Evolutionary conservation across 441 rosid genomes (phyloP).

Genomic region (Jatropha podagrica): DNA sequence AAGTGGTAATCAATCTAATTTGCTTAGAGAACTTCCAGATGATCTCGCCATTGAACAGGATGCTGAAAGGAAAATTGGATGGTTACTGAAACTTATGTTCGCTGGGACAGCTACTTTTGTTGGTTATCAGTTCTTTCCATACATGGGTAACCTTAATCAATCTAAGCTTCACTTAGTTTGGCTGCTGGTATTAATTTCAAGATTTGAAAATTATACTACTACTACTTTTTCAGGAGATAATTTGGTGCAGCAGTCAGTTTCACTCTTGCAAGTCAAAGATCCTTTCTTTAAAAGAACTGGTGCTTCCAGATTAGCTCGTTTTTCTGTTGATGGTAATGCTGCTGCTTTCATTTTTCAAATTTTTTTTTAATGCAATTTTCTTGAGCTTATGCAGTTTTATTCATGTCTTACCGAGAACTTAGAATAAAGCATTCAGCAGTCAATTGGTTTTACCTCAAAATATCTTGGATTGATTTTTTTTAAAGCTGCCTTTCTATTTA

Average conservation of each 20-base stretch:
- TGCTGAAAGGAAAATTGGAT: conserved; percentile 85
- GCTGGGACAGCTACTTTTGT: conserved; percentile 75
- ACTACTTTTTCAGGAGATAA: conserved; percentile 60
- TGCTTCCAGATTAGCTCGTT: conserved; percentile 85
- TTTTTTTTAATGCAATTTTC: not conserved
- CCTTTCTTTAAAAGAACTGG: conserved; percentile 90
- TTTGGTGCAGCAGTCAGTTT: conserved; percentile 76
- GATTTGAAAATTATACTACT: not conserved
- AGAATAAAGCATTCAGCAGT: not conserved
- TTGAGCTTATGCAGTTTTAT: conserved; percentile 1
- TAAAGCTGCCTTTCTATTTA: not conserved
- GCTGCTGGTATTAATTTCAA: not conserved
- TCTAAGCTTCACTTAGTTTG: not conserved
- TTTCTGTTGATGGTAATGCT: conserved; percentile 69
- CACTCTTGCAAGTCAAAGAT: conserved; percentile 88
- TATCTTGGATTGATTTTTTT: not conserved
- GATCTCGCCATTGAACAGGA: conserved; percentile 72
- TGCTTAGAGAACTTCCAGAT: conserved; percentile 33
- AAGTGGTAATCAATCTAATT: not conserved
- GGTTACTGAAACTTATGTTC: conserved; percentile 77
- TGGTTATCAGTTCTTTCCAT: conserved; percentile 84
- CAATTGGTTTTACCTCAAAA: not conserved
- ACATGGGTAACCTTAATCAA: conserved; percentile 55
- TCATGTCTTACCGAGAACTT: not conserved
- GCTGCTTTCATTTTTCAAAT: not conserved